Evolutionary conservation across 352 stramenopile species (phyloP).

Genomic region (Saprolegnia parasitica): DNA sequence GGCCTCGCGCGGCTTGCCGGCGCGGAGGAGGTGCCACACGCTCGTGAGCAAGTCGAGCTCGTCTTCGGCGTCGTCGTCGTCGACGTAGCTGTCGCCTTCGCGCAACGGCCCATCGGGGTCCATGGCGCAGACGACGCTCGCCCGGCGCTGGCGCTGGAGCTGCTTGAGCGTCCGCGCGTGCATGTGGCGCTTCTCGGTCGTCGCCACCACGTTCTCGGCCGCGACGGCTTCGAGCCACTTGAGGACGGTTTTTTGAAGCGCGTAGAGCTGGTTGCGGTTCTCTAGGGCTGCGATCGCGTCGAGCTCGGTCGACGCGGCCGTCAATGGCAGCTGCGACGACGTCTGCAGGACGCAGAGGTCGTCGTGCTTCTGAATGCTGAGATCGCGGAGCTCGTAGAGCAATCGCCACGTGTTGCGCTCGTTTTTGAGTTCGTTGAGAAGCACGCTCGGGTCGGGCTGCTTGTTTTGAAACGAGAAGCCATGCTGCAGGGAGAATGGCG

Average conservation of each 20-base stretch:
- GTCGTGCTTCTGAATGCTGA: conserved; percentile 38
- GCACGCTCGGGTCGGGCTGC: conserved; percentile 22
- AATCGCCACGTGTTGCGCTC: conserved; percentile 83
- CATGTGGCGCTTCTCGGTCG: conserved; percentile 52
- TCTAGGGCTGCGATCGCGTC: conserved; percentile 64
- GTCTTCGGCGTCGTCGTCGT: conserved; percentile 75
- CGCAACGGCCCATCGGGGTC: conserved; percentile 68
- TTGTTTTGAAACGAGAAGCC: not conserved
- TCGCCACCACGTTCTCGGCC: conserved; percentile 52
- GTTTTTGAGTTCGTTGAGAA: conserved; percentile 62
- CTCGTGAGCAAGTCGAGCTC: conserved; percentile 70
- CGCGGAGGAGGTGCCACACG: conserved; percentile 69
- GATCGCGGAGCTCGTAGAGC: conserved; percentile 62
- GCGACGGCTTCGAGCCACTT: conserved; percentile 44
- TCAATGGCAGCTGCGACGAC: conserved; percentile 39
- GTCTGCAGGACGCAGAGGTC: conserved; percentile 21
- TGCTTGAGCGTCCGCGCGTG: conserved; percentile 49
- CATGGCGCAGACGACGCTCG: conserved; percentile 37
- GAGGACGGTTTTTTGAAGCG: conserved; percentile 58
- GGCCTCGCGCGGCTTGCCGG: conserved; percentile 56
- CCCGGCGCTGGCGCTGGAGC: not conserved
- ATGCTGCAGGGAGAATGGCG: conserved; percentile 7
- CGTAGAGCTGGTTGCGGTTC: conserved; percentile 54
- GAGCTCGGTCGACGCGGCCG: conserved; percentile 73
- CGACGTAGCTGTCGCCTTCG: conserved; percentile 53